Evolutionary conservation across 345 rosid genomes (phyloP).

Genomic region (Abelmoschus esculentus): DNA sequence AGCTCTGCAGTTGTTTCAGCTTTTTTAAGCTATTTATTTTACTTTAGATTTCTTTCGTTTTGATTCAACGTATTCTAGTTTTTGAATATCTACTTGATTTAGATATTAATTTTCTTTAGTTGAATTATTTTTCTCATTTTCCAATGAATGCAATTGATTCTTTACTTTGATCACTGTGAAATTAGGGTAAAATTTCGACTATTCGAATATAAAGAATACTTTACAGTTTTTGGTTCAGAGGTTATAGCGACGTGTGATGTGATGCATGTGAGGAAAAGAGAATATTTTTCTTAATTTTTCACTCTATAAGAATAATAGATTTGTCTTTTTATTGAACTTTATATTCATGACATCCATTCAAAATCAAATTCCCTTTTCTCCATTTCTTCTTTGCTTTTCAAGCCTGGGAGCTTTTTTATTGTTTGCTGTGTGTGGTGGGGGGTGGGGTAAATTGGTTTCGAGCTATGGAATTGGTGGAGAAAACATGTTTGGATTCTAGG

Average conservation of each 20-base stretch:
- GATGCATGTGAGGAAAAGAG: not conserved
- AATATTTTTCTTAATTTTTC: slow-evolving; percentile 5
- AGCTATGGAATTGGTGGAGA: not conserved
- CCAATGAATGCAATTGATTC: slow-evolving; percentile 5
- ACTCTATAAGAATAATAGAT: not conserved
- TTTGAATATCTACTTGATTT: slow-evolving; percentile 7
- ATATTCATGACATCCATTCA: not conserved
- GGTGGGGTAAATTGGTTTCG: not conserved
- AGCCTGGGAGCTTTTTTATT: not conserved
- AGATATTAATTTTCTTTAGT: not conserved
- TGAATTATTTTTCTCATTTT: not conserved
- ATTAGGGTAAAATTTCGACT: not conserved
- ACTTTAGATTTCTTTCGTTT: not conserved
- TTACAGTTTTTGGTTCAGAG: slow-evolving; percentile 4
- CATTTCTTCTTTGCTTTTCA: not conserved
- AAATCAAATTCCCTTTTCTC: slow-evolving; percentile 5
- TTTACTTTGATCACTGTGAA: not conserved
- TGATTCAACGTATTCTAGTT: not conserved
- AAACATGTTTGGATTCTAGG: not conserved
- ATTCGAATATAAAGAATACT: not conserved
- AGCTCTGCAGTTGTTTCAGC: not conserved
- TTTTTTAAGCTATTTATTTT: not conserved
- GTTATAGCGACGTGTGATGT: slow-evolving; percentile 11
- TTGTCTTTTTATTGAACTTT: not conserved
- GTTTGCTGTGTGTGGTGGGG: too few species aligned